phyloP scores from a whole-genome alignment of 768 basidiomycete species.

The Daedalea quercina region DNA sequence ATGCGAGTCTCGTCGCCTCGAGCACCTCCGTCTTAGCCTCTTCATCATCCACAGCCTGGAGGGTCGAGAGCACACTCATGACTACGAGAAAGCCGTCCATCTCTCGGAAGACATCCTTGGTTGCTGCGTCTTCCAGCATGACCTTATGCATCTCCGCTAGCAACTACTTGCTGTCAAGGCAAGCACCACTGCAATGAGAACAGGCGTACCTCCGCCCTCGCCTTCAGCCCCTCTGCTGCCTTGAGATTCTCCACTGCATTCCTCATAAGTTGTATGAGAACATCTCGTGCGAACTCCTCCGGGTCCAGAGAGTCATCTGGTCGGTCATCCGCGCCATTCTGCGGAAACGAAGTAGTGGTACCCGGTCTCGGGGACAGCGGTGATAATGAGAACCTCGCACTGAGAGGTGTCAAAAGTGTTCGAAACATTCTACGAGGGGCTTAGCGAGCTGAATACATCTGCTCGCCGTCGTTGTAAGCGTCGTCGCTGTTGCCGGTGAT shows the following conservation, averaged over 20 bases:
- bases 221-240: conserved; percentile 37
- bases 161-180: conserved; percentile 33
- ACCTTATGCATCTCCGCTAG: conserved; percentile 62
- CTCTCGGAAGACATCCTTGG: conserved; percentile 75
- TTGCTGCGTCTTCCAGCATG: conserved; percentile 55
- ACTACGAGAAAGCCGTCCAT: conserved; percentile 75
- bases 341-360: background rate
- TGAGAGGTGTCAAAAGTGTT: conserved; percentile 28
- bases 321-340: conserved; percentile 1
- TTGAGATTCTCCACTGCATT: conserved; percentile 67
- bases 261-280: conserved; percentile 64
- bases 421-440: conserved; percentile 21
- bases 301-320: conserved; percentile 37
- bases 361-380: conserved; percentile 12
- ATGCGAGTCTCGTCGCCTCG: conserved; percentile 53
- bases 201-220: conserved; percentile 44
- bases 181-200: background rate
- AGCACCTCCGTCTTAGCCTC: conserved; percentile 32
- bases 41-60: conserved; percentile 30
- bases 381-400: conserved; percentile 23
- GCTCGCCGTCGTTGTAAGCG: background rate
- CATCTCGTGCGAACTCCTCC: conserved; percentile 71
- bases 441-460: background rate
- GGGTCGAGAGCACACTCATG: conserved; percentile 50
- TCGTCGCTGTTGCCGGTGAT: background rate